Conservation (phyloP, 306 rosid genomes). For the Cicer yamashitae region DNA sequence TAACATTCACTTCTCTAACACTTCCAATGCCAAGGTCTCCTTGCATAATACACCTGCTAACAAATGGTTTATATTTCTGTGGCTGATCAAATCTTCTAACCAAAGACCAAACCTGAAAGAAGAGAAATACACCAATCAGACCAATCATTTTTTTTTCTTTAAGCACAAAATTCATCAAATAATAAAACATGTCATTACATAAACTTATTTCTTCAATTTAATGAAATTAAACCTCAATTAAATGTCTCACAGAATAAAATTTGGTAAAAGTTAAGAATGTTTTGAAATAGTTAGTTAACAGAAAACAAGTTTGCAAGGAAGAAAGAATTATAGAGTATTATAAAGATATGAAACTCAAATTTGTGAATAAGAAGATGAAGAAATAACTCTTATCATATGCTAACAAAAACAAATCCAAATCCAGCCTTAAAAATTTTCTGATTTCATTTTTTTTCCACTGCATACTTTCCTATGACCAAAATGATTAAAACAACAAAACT, state of each 20-base stretch:
- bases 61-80: slow-evolving; percentile 88
- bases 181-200: slow-evolving; percentile 33
- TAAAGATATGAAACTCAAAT: too few relatives aligned
- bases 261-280: neutral
- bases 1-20: slow-evolving; percentile 91
- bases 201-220: slow-evolving; percentile 23
- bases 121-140: slow-evolving; percentile 34
- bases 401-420: slow-evolving; percentile 32
- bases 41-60: slow-evolving; percentile 77
- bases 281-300: too few relatives aligned
- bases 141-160: slow-evolving; percentile 12
- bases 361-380: too few relatives aligned
- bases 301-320: too few relatives aligned
- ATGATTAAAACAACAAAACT: slow-evolving; percentile 7
- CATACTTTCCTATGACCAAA: neutral
- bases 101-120: slow-evolving; percentile 89
- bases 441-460: neutral
- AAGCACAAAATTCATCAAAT: slow-evolving; percentile 4
- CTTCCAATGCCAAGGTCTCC: slow-evolving; percentile 93
- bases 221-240: slow-evolving; percentile 4
- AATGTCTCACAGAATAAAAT: neutral
- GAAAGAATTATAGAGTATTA: too few relatives aligned
- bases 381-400: neutral
- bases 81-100: slow-evolving; percentile 97
- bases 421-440: slow-evolving; percentile 8